These are phyloP conservation scores for Elsinoe perseae DNA, from an alignment of 2,329 filamentous ascomycete species.

Conservation along the genomic window DNA sequence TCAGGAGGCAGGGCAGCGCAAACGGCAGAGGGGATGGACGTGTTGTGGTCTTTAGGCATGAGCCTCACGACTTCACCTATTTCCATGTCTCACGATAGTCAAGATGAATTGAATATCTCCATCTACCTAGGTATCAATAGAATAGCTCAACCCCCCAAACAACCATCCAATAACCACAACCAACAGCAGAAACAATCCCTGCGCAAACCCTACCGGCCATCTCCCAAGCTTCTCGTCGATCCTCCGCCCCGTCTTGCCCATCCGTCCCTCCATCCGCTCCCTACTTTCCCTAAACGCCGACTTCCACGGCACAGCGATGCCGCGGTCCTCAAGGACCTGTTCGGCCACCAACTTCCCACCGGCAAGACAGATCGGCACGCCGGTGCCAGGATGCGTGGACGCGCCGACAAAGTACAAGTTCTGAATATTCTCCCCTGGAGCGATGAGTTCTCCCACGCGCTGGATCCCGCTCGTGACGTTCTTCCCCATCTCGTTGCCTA, in stretches of 20 bases:
- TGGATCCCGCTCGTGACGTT: conserved; percentile 1
- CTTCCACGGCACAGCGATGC: conserved; percentile 36
- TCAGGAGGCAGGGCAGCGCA: background rate
- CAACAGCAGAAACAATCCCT: background rate
- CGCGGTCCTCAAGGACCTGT: conserved; percentile 41
- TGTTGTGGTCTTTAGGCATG: background rate
- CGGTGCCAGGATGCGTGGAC: conserved; percentile 67
- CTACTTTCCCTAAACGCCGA: conserved; percentile 18
- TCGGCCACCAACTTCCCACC: conserved; percentile 56
- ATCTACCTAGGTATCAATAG: conserved; percentile 11
- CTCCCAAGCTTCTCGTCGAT: conserved; percentile 9
- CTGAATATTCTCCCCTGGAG: conserved; percentile 34
- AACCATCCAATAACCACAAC: conserved; percentile 11
- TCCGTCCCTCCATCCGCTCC: conserved; percentile 7
- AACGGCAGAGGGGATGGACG: background rate
- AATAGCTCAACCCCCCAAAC: background rate
- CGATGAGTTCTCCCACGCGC: conserved; percentile 17
- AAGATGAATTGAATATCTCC: background rate
- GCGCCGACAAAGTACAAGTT: conserved; percentile 65
- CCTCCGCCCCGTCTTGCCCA: conserved; percentile 11
- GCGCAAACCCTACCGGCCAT: background rate
- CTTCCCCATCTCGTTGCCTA: conserved; percentile 14
- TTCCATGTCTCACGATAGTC: no score
- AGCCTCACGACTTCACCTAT: no score
- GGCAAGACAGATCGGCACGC: conserved; percentile 65